Conservation (phyloP, 305 asterid genomes). For the Fraxinus dipetala region DNA sequence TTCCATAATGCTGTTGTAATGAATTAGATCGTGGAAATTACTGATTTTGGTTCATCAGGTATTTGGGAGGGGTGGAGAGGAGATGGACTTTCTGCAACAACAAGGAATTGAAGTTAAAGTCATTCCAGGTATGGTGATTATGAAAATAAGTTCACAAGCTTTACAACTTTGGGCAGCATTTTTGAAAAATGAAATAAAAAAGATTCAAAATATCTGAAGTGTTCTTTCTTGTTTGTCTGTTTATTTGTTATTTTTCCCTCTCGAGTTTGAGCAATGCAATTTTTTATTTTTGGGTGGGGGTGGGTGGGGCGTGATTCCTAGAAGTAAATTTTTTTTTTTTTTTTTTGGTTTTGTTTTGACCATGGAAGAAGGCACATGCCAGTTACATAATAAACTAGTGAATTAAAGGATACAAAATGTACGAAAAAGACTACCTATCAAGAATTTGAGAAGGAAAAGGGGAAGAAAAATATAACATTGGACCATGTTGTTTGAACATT, state of each 20-base stretch:
- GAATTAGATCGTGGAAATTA: conserved; percentile 7
- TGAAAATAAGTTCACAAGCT: background rate
- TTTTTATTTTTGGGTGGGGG: background rate
- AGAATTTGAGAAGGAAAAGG: background rate
- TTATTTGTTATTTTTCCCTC: background rate
- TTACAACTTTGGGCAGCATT: background rate
- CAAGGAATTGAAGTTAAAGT: conserved; percentile 86
- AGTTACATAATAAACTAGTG: too few relatives aligned
- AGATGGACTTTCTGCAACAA: conserved; percentile 88
- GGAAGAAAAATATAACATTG: background rate
- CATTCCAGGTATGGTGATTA: conserved; percentile 59
- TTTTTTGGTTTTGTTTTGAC: too few relatives aligned
- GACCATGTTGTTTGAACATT: background rate
- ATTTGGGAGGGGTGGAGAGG: conserved; percentile 96
- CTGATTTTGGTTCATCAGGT: conserved; percentile 43
- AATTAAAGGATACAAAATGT: background rate
- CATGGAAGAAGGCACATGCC: background rate
- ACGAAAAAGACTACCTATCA: background rate
- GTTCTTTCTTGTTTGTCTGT: background rate
- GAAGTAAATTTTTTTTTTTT: background rate
- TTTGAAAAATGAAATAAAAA: background rate
- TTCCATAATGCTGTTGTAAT: background rate
- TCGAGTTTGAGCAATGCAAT: background rate
- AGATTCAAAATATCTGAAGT: background rate
- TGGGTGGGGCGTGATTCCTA: background rate